Base-by-base conservation (phyloP, 352 stramenopile species). In the Globisporangium spiculum region DNA sequence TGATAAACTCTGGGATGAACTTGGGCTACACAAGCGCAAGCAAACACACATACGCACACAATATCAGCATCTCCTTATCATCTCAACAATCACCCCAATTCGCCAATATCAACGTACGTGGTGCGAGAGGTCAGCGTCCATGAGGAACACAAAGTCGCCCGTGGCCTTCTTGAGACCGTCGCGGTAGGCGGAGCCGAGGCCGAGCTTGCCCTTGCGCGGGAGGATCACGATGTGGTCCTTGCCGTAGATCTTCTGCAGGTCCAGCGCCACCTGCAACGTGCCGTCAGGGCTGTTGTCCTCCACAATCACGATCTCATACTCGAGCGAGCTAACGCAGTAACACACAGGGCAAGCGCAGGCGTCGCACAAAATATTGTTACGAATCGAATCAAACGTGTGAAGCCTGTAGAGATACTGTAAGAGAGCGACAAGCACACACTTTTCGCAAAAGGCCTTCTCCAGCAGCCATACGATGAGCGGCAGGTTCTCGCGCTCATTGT, bases 401-500 rank as follows among this genome's bases (percentile, higher is more conserved):
- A 18, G 14, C 36, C 27, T 46, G 20, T 30, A 65, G 63, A 66
- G n/a, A 3, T 44, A n/a, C 64, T 36, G 5, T n/a, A 18, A 61
- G 55, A 57, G 48, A 61, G 58, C 16, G 7, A 60, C 14, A 16
- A 55, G 36, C 66, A 85, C 88, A 71, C 60, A 97, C 91, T 90
- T 90, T 54, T 97, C 82, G 14, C 79, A 81, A 73, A 99, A 99
- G 6, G 88, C 87, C 78, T 98, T 94, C 70, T 99, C 86, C 24
- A 99, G 70, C 58, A 99, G 83, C 82, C 96, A 99, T n/a, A 98
- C 88, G 56, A 99, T 98, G 16, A 99, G 82, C 32, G 98, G 97
- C 24, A 99, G 82, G 81, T 99, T 99, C 69, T 99, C 97, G 38
- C 93, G 85, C 80, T 99, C 98, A 75, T 99, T 99, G 82, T 99